Evolutionary conservation across 208 protist species (phyloP), one percentile per base, ranked within the genome.

Genomic region (Leishmania arabica): DNA sequence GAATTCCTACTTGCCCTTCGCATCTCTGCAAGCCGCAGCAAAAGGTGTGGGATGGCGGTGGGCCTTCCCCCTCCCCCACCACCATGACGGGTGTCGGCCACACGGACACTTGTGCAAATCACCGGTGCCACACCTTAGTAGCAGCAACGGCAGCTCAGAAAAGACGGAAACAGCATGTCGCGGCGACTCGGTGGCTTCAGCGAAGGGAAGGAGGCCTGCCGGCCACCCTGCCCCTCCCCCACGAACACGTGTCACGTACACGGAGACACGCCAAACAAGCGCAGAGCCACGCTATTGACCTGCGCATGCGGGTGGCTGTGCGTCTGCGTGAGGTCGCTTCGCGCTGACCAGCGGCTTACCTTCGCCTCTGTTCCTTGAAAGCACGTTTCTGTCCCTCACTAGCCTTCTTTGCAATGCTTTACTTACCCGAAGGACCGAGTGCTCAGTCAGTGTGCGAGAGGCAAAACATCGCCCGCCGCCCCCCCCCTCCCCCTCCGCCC

Each of bases 401-500:
- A 19, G 31, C 17, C 24, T 2, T 15, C 13, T 40, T 5, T 42
- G 34, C n/a, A 0, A 7, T 40, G 62, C 11, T 69, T 17, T 31
- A 69, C 31, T 40, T 42, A 4, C 64, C n/a, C 56, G 19, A n/a
- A 24, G 56, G 56, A 31, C 56, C 31, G 7, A 11, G 56, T 5
- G n/a, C 60, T 66, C 60, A n/a, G 66, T 47, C 66, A 47, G 19
- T 71, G 60, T 19, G 60, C n/a, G 60, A 37, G n/a, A 37, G n/a
- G n/a, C 8, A 27, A 9, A 4, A 2, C n/a, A 66, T 66, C 2
- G 60, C 13, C 6, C 31, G 24, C 24, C 37, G n/a, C 60, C 13
- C 0, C 0, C 64, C 34, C 17, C 0, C 0, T 24, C 64, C 8
- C 8, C 3, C 34, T 21, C n/a, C 0, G 0, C 31, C 64, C 11